Base-by-base conservation (phyloP, 305 asterid genomes). In the Fraxinus latifolia region DNA sequence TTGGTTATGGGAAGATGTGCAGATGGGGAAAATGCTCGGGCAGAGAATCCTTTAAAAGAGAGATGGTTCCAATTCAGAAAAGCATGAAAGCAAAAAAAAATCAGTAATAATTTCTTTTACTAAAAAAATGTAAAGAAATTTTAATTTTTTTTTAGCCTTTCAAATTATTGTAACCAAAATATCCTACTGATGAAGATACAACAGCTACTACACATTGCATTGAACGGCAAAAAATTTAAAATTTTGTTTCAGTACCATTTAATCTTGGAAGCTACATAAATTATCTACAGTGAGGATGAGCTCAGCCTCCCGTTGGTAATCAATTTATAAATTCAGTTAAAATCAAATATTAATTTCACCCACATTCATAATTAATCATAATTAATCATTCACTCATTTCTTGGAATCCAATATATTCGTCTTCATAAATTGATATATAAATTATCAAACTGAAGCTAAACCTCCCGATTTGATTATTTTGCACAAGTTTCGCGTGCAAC, bases 11-110 rank as follows among this genome's bases (percentile, higher is more conserved):
- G 95, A 88, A 84, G 87, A 6, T 74, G 81, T 37, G 86, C 17
- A 31, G 42, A 31, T 37, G 75, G 32, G 75, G 75, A 31, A 70
- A 31, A 29, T 9, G 74, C 39, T 31, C 86, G 77, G 83, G 75
- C 42, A 31, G 84, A 88, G 90, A 84, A 84, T 88, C 85, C 82
- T 84, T 94, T 87, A 88, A 91, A 91, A 87, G 78, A 79, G 86
- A 79, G 75, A 89, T 87, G 90, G 87, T 89, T 91, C 93, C 92
- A 91, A 90, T 86, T 85, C 81, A 83, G 83, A 81, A 86, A 89
- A 84, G 88, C 81, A 83, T 85, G 85, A 81, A 65, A 82, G 12
- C 19, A 19, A 47, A 53, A 23, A 9, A 62, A 19, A 7, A 9
- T 2, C 31, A 25, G 73, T 21, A 25, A 65, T 2, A 65, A 21